phyloP scores from a whole-genome alignment of 2,329 filamentous ascomycete genomes.

The Monosporascus ibericus region DNA sequence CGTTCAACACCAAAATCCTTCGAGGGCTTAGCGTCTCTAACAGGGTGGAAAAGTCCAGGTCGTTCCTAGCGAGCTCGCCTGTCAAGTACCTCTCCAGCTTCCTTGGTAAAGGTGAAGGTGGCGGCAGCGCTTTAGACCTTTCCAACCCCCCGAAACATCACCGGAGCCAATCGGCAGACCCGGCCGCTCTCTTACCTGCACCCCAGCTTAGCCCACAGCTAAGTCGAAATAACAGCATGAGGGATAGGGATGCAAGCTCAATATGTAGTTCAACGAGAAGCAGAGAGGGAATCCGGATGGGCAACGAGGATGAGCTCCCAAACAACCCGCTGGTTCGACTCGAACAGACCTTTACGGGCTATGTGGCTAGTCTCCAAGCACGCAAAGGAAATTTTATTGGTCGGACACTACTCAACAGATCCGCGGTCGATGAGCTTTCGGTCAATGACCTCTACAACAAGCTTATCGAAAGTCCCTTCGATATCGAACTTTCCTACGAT shows the following conservation, averaged over 20 bases:
- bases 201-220: conserved; percentile 28
- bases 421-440: conserved; percentile 65
- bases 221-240: conserved; percentile 39
- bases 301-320: conserved; percentile 44
- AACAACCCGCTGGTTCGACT: conserved; percentile 65
- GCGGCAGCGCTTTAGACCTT: conserved; percentile 41
- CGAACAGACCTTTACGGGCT: conserved; percentile 80
- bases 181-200: conserved; percentile 33
- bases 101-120: conserved; percentile 41
- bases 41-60: conserved; percentile 58
- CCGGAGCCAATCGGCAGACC: conserved; percentile 30
- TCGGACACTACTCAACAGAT: conserved; percentile 64
- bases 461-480: conserved; percentile 75
- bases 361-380: conserved; percentile 73
- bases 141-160: conserved; percentile 33
- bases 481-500: conserved; percentile 69
- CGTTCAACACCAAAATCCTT: conserved; percentile 72
- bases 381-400: conserved; percentile 84
- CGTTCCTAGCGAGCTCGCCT: conserved; percentile 74
- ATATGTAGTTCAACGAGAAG: conserved; percentile 50
- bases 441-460: conserved; percentile 90
- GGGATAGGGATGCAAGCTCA: conserved; percentile 39
- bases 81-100: conserved; percentile 86
- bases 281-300: conserved; percentile 36
- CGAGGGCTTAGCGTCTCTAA: conserved; percentile 60